Conservation (phyloP, 2,329 filamentous ascomycete genomes). For the Diplocarpon mali region DNA sequence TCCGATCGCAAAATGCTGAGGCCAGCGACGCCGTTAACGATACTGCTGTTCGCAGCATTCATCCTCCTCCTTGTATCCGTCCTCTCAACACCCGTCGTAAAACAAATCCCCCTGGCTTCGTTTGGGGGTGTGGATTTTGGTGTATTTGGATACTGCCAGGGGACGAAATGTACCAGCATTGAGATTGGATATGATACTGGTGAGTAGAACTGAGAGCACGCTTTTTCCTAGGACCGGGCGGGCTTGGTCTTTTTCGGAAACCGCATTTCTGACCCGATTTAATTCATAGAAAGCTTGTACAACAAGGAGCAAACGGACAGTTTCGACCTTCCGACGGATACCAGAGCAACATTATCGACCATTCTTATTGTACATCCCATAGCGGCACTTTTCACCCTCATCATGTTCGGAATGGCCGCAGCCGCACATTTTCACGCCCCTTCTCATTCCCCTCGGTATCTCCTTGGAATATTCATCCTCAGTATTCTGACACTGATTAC, state of each 20-base stretch:
- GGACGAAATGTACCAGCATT: slow-evolving; percentile 53
- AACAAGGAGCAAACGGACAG: slow-evolving; percentile 18
- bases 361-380: slow-evolving; percentile 91
- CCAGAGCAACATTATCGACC: slow-evolving; percentile 60
- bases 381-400: slow-evolving; percentile 72
- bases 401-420: slow-evolving; percentile 71
- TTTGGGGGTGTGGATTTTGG: slow-evolving; percentile 73
- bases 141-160: slow-evolving; percentile 80
- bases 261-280: slow-evolving; percentile 4
- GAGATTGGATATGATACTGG: slow-evolving; percentile 79
- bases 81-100: slow-evolving; percentile 83
- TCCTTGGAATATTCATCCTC: slow-evolving; percentile 76
- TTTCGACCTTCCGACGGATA: slow-evolving; percentile 45
- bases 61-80: slow-evolving; percentile 74
- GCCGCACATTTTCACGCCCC: slow-evolving; percentile 79
- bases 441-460: slow-evolving; percentile 80
- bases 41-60: slow-evolving; percentile 79
- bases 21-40: slow-evolving; percentile 80
- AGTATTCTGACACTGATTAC: slow-evolving; percentile 76
- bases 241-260: neutral
- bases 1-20: slow-evolving; percentile 47
- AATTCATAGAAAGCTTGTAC: slow-evolving; percentile 20
- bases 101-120: slow-evolving; percentile 70
- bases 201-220: slow-evolving; percentile 35
- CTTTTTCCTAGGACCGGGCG: too few species aligned